These are phyloP conservation scores for Ulmus americana DNA, from an alignment of 331 rosid species.

Conservation along the genomic window DNA sequence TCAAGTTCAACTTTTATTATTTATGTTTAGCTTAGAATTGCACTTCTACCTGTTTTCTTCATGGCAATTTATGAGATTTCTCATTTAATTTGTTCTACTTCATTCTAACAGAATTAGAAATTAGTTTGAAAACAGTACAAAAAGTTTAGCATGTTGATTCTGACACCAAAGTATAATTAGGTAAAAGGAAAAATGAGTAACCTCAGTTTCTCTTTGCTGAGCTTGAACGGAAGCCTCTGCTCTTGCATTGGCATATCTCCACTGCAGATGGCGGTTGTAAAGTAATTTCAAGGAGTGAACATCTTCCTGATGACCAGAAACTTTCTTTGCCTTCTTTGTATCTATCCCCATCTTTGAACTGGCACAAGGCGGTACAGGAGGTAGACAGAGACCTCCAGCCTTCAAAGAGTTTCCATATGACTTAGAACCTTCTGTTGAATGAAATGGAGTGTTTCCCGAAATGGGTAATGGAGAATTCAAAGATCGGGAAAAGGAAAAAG, in stretches of 20 bases:
- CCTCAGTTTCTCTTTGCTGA: conserved; percentile 62
- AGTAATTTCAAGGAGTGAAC: conserved; percentile 50
- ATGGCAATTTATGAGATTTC: background rate
- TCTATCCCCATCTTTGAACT: conserved; percentile 36
- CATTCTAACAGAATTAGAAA: background rate
- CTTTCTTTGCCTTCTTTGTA: conserved; percentile 53
- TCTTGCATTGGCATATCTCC: conserved; percentile 72
- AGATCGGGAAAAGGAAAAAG: conserved; percentile 13
- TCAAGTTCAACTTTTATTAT: no score
- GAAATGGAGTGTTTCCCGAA: conserved; percentile 32
- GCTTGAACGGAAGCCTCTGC: conserved; percentile 36
- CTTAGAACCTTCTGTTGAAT: conserved; percentile 32
- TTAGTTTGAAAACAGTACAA: no score
- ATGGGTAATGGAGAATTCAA: conserved; percentile 38
- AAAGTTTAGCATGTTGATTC: background rate
- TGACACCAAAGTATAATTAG: background rate
- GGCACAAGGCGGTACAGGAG: conserved; percentile 57
- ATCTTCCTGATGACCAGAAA: conserved; percentile 55
- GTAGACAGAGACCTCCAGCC: conserved; percentile 48
- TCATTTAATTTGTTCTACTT: background rate
- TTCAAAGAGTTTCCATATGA: conserved; percentile 29
- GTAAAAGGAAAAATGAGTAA: conserved; percentile 18
- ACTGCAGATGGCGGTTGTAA: conserved; percentile 61
- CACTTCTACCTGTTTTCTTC: background rate
- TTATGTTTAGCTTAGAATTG: background rate